Conservation (phyloP, 2,329 filamentous ascomycete species). For the Pseudogymnoascus sp. region DNA sequence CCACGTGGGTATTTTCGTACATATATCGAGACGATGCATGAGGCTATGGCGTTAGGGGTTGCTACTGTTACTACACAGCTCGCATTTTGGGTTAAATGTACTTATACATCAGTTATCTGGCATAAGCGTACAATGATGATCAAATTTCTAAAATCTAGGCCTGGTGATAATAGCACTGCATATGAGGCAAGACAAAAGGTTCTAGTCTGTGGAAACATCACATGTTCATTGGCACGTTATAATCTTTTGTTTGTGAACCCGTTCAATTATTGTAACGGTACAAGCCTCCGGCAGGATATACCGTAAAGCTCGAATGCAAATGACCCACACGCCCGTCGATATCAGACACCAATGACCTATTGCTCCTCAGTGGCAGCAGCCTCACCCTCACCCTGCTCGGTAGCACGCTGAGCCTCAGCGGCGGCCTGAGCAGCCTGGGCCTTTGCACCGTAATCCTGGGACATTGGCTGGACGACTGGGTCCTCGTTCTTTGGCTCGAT, state of each 20-base stretch:
- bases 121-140: constrained; percentile 5
- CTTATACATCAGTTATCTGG: not conserved
- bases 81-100: constrained; percentile 4
- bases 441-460: constrained; percentile 99
- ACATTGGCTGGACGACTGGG: constrained; percentile 86
- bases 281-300: constrained; percentile 23
- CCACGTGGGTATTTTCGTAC: constrained; percentile 1
- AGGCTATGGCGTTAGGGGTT: constrained; percentile 4
- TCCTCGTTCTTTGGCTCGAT: constrained; percentile 99
- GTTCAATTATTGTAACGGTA: constrained; percentile 22
- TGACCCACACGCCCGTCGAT: constrained; percentile 25
- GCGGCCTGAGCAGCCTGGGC: constrained; percentile 59
- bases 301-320: constrained; percentile 24
- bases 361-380: constrained; percentile 34
- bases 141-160: constrained; percentile 6
- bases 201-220: constrained; percentile 28
- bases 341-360: constrained; percentile 21
- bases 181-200: not conserved
- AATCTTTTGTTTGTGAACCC: constrained; percentile 17
- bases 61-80: constrained; percentile 1
- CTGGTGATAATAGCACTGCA: not conserved
- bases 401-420: constrained; percentile 49
- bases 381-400: constrained; percentile 43
- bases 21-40: constrained; percentile 7
- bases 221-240: constrained; percentile 23